Evolutionary conservation across 208 protist genomes (phyloP).

Genomic region (Trypanosoma caninum): DNA sequence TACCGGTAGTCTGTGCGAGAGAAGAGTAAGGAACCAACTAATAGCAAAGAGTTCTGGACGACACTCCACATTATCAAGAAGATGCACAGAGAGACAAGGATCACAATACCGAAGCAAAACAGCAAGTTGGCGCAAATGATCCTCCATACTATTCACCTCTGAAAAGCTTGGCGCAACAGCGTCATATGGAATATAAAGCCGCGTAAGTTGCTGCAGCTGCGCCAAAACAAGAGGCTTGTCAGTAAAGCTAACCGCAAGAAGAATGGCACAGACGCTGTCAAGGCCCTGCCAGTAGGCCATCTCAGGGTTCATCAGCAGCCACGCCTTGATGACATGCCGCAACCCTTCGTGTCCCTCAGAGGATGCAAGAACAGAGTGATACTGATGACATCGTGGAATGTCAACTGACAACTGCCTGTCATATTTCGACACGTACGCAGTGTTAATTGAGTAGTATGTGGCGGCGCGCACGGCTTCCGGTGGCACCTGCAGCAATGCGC

Average conservation of each 20-base stretch:
- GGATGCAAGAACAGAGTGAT: slow-evolving; percentile 82
- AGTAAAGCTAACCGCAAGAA: slow-evolving; percentile 54
- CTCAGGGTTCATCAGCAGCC: slow-evolving; percentile 50
- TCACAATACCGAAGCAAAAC: slow-evolving; percentile 82
- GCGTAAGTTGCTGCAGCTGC: slow-evolving; percentile 77
- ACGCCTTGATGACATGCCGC: slow-evolving; percentile 76
- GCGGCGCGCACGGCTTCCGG: slow-evolving; percentile 16
- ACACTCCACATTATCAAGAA: slow-evolving; percentile 78
- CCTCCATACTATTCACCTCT: slow-evolving; percentile 42
- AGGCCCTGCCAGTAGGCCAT: slow-evolving; percentile 93
- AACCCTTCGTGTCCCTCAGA: slow-evolving; percentile 70
- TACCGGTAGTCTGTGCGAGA: slow-evolving; percentile 82
- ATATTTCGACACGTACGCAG: slow-evolving; percentile 7
- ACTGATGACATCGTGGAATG: slow-evolving; percentile 94
- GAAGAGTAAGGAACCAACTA: slow-evolving; percentile 93
- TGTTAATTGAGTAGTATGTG: slow-evolving; percentile 22
- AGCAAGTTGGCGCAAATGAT: slow-evolving; percentile 61
- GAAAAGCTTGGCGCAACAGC: slow-evolving; percentile 23
- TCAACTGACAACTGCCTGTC: slow-evolving; percentile 93
- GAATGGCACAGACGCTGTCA: slow-evolving; percentile 90
- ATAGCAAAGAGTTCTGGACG: slow-evolving; percentile 94
- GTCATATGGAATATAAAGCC: slow-evolving; percentile 76
- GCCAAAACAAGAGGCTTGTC: slow-evolving; percentile 83
- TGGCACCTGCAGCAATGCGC: slow-evolving; percentile 76
- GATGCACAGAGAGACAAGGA: slow-evolving; percentile 85